phyloP scores from a whole-genome alignment of 1,284 basidiomycete genomes.

The Sporisorium sorghi region DNA sequence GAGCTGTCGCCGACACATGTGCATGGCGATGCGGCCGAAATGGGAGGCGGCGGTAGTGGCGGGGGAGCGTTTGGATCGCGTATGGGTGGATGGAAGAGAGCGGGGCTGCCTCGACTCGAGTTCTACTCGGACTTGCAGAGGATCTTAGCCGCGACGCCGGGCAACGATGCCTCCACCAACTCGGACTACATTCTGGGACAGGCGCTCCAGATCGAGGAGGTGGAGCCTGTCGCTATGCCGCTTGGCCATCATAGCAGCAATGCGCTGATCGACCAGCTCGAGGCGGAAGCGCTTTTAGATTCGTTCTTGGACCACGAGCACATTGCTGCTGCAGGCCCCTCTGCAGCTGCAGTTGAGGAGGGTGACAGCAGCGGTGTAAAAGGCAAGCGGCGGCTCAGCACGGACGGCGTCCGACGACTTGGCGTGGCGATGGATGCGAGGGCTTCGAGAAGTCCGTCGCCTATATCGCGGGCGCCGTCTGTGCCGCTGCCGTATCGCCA shows the following conservation, averaged over 20 bases:
- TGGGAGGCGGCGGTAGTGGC: slow-evolving; percentile 25
- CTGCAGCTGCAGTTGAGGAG: no score
- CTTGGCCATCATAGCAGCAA: slow-evolving; percentile 24
- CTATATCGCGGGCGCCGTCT: slow-evolving; percentile 11
- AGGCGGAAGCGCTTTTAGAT: slow-evolving; percentile 33
- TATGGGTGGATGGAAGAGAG: slow-evolving; percentile 39
- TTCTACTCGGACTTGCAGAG: slow-evolving; percentile 49
- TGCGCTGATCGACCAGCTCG: slow-evolving; percentile 33
- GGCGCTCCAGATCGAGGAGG: slow-evolving; percentile 10
- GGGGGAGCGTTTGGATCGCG: slow-evolving; percentile 44
- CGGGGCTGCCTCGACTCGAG: slow-evolving; percentile 46
- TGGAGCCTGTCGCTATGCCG: slow-evolving; percentile 42
- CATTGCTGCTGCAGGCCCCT: slow-evolving; percentile 20
- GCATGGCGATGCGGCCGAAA: slow-evolving; percentile 40
- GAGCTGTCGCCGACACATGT: slow-evolving; percentile 47
- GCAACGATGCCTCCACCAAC: slow-evolving; percentile 40
- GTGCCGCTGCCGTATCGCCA: slow-evolving; percentile 35
- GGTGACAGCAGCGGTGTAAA: neutral
- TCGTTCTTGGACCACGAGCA: slow-evolving; percentile 28
- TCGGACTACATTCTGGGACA: slow-evolving; percentile 28
- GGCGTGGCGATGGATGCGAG: neutral
- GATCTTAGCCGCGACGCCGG: slow-evolving; percentile 35
- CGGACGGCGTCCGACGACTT: slow-evolving; percentile 6
- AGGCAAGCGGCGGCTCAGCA: neutral
- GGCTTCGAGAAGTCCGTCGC: slow-evolving; percentile 19